Base-by-base conservation (phyloP, 75 land plant species). In the Gnetum montanum region DNA sequence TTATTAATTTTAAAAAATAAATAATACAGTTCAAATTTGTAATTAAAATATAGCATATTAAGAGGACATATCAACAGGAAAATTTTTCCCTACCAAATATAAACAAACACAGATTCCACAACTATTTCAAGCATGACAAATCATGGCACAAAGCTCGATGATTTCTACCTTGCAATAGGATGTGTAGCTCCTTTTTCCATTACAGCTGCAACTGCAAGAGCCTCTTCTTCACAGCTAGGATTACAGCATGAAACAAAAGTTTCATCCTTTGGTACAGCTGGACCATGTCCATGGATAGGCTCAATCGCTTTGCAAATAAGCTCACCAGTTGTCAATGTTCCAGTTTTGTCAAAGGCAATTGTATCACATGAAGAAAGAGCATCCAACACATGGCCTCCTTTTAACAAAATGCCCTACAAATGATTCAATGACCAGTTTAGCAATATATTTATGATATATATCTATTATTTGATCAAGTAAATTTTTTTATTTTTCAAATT, bases 141-240 rank as follows among this genome's bases (percentile, higher is more conserved):
- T n/a, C n/a, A n/a, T n/a, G n/a, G n/a, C n/a, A n/a, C n/a, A n/a
- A n/a, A n/a, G n/a, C n/a, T n/a, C n/a, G n/a, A n/a, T n/a, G 8
- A 34, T 31, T 49, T 64, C 33, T 67, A 95, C 99, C 97, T 89
- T 70, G 97, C 99, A 72, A 95, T 95, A 20, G 99, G 99, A 65
- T 95, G 99, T 51, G 93, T 86, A 48, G 99, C 89, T 51, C 99
- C 99, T 71, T 80, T 85, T 49, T 95, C 99, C 97, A 95, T 86
- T 3, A 97, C 99, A 38, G 93, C 93, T 28, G 99, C 99, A 28
- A 95, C 93, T 34, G 99, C 99, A 54, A 95, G 86, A 57, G 99
- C 99, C 69, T 90, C 97, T 51, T 60, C 64, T 57, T 95, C 99
- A 79, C 99, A 95, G 45, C 49, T 86, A 4, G 99, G 97, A 19